Evolutionary conservation across 139 green algal species (phyloP), one percentile per base, ranked within the genome.

Genomic region (Diplosphaera chodatii): DNA sequence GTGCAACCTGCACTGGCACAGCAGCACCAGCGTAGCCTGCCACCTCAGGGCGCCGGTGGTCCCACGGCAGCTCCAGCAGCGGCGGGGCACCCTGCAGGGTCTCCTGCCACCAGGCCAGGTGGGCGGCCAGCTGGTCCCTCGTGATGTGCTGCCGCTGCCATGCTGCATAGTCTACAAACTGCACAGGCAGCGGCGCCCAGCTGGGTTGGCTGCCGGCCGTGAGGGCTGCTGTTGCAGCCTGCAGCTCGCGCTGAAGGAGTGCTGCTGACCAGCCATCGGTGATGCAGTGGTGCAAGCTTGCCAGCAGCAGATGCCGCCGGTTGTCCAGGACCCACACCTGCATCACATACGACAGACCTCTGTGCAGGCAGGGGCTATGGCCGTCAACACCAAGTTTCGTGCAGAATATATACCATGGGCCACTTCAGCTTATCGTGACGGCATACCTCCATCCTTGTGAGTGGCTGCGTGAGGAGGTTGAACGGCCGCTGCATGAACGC

Each of bases 91-190:
- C 66, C 34, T 33, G 1, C 34, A 71, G 34, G 21, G 4, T 62
- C 34, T 25, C 5, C n/a, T 40, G 34, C 66, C 66, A 71, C 32
- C 28, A 71, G 28, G 22, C 48, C 48, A 59, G 48, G 48, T 59
- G 48, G 16, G 16, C 48, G 16, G 22, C 18, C 13, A 59, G 48
- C 10, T n/a, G 13, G 4, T 20, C 65, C 16, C 32, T 37, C 3
- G 33, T 21, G n/a, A 33, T 37, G 55, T 71, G 34, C 4, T 63
- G 34, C 34, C 66, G 66, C 34, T 71, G 66, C 66, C 66, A 71
- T 2, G 33, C 28, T 5, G 66, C 34, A 23, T 55, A 71, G 66
- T 71, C 66, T 22, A 29, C 66, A 23, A 63, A 32, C 66, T 71
- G 66, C 34, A 71, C 55, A 5, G 66, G 66, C 66, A 71, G 33